Evolutionary conservation across 495 filamentous ascomycete genomes (phyloP), one percentile per base, ranked within the genome.

Genomic region (Astrothelium macrocarpum): DNA sequence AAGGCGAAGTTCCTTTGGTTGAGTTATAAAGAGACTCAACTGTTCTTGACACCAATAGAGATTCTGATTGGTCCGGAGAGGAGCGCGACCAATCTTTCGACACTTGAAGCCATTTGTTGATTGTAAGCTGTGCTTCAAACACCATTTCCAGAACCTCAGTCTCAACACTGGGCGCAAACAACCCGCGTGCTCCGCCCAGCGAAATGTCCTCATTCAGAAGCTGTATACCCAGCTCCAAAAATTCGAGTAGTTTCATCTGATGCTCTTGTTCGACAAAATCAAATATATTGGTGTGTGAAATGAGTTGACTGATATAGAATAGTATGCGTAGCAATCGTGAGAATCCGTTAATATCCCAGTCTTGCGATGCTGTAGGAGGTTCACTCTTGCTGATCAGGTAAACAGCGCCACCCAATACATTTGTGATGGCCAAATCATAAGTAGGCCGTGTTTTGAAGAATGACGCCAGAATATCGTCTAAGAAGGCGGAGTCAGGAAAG

Each of bases 241-340:
- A 76, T 42, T 73, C 60, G 74, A 62, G 82, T 11, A 75, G 60
- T 18, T 61, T 62, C 10, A 49, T 45, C 56, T 61, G 66, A 12
- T 58, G 31, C 26, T 59, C 66, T 23, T 61, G 62, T 23, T 59
- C 59, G 1, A 71, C 62, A 39, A 16, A 62, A 2, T 63, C 58
- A 28, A 69, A 66, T 7, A 69, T 20, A 23, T 71, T 68, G 1
- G 64, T 68, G 5, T 64, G 68, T 0, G 68, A 72, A 16, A 93
- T 64, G 14, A 91, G 68, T 59, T 77, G 80, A 16, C 79, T 75
- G 0, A 82, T 81, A 73, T 89, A 95, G 49, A 83, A 73, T 20
- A 86, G 82, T 76, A 95, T 85, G 59, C 94, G 80, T 32, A 92
- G 82, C 20, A 89, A 84, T 61, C 82, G 77, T 1, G 90, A 91